Conservation (phyloP, 1,284 basidiomycete genomes). For the Inonotus hispidus region DNA sequence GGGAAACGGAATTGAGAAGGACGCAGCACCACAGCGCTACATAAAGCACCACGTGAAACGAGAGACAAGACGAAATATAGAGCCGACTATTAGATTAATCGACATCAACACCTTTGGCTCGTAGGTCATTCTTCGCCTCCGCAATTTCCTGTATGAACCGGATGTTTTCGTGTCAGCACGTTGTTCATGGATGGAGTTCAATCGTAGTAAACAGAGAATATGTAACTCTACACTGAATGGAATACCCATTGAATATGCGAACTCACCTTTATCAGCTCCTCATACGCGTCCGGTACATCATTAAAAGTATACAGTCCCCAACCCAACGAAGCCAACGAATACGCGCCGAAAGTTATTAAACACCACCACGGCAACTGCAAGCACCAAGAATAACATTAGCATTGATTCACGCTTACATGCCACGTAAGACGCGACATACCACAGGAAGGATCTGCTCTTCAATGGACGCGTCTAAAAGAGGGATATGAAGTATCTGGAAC, state of each 20-base stretch:
- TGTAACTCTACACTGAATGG: no score
- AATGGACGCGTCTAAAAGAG: slow-evolving; percentile 32
- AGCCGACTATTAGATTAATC: slow-evolving; percentile 28
- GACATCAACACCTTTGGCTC: slow-evolving; percentile 43
- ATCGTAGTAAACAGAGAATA: no score
- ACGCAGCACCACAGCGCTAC: no score
- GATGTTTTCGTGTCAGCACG: background rate
- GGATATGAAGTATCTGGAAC: slow-evolving; percentile 35
- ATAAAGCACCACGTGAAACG: no score
- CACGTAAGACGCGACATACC: slow-evolving; percentile 25
- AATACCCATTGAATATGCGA: no score
- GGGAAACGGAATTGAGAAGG: no score
- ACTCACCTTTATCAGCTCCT: slow-evolving; percentile 41
- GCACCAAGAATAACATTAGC: background rate
- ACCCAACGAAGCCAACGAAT: slow-evolving; percentile 43
- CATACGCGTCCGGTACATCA: slow-evolving; percentile 49
- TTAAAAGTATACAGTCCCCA: slow-evolving; percentile 43
- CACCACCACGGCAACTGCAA: slow-evolving; percentile 48
- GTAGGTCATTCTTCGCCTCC: slow-evolving; percentile 45
- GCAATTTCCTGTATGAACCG: slow-evolving; percentile 35
- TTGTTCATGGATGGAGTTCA: no score
- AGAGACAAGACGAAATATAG: no score
- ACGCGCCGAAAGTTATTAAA: slow-evolving; percentile 45
- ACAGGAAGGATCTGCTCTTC: slow-evolving; percentile 39
- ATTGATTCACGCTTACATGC: background rate